Conservation (phyloP, 495 filamentous ascomycete species). For the Neurospora sp. region DNA sequence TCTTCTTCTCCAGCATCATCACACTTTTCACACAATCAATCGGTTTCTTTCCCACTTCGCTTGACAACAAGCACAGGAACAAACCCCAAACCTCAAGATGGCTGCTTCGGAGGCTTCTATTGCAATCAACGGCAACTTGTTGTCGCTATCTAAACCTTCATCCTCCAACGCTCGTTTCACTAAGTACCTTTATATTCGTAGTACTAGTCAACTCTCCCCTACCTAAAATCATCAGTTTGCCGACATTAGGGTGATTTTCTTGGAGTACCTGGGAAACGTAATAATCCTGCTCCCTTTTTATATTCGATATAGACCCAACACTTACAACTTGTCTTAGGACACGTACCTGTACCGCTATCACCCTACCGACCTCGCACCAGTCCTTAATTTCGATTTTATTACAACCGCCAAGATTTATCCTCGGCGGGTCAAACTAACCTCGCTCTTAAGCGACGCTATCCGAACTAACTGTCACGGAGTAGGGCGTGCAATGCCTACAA, state of each 20-base stretch:
- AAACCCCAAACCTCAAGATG: background rate
- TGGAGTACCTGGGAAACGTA: background rate
- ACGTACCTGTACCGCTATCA: background rate
- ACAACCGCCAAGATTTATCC: too few species aligned
- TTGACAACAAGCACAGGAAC: background rate
- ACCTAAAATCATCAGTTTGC: background rate
- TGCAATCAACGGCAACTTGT: background rate
- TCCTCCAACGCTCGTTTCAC: background rate
- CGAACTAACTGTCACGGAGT: too few species aligned
- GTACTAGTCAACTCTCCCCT: background rate
- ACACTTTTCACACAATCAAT: background rate
- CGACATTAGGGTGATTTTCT: background rate
- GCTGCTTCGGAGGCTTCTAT: background rate
- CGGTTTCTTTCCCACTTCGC: background rate
- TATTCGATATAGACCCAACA: background rate
- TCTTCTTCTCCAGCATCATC: background rate
- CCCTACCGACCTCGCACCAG: background rate
- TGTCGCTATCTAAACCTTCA: background rate
- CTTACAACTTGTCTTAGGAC: background rate
- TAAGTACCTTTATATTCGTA: background rate
- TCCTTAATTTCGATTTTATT: too few species aligned
- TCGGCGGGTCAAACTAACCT: too few species aligned
- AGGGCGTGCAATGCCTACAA: too few species aligned
- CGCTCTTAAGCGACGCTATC: too few species aligned
- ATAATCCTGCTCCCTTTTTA: background rate